Evolutionary conservation across 345 rosid genomes (phyloP), one percentile per base, ranked within the genome.

Genomic region (Arabis hirsuta): DNA sequence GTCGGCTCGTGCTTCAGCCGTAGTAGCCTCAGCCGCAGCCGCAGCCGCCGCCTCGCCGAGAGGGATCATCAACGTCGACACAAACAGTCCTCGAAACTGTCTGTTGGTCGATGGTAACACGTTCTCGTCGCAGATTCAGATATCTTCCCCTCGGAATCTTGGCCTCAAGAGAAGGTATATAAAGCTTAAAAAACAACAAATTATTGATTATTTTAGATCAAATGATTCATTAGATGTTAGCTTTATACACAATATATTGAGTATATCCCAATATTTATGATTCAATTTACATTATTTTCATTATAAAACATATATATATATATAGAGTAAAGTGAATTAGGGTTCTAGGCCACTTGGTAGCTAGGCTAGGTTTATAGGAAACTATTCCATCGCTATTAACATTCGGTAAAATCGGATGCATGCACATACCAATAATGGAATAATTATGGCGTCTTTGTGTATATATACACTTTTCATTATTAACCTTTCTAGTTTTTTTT

Each of bases 121-220:
- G 27, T 75, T 41, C 55, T 69, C 79, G 0, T 69, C 79, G 48
- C 79, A 75, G 48, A 69, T 75, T 62, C 98, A 88, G 87, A 87
- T 93, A 88, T 83, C 94, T 44, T 80, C 97, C 55, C 92, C 97
- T 47, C 79, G 85, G 82, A 93, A 84, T 85, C 80, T 92, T 78
- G 94, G 92, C 34, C 86, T 88, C 81, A 93, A 88, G 81, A 84
- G 94, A 85, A 88, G 98, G 98, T 90, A 54, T 90, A 54, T 20
- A 42, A 22, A 39, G 1, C 2, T 31, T 7, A 20, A 32, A 32
- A 32, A 32, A 32, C 32, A 29, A 29, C 32, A 29, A 29, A 2
- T 42, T 5, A 4, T 54, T 53, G 16, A 51, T 54, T 19, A 41
- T 54, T 19, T 38, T 38, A 38, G n/a, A 45, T 73, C 47, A 38